phyloP scores from a whole-genome alignment of 108 stramenopile species.

The Fistulifera pelliculosa region DNA sequence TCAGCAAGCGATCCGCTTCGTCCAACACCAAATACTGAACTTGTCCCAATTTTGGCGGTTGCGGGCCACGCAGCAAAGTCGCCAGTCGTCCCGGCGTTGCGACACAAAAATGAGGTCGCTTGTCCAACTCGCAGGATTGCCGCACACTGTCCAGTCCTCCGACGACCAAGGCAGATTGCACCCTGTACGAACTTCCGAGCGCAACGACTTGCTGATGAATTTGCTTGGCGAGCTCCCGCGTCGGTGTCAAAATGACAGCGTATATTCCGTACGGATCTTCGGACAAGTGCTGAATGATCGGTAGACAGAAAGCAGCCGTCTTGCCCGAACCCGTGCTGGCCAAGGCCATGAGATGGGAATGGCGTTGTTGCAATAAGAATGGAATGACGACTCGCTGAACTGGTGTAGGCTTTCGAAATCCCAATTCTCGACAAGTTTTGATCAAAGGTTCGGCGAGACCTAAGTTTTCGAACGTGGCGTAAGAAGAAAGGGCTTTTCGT shows the following conservation, averaged over 20 bases:
- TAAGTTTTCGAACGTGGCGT: conserved; percentile 56
- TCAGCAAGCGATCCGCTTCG: conserved; percentile 94
- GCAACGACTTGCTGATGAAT: conserved; percentile 91
- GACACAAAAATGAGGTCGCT: conserved; percentile 89
- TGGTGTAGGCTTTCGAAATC: conserved; percentile 58
- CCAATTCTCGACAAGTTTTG: conserved; percentile 50
- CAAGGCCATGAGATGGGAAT: conserved; percentile 58
- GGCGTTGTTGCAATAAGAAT: conserved; percentile 35
- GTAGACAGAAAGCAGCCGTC: conserved; percentile 88
- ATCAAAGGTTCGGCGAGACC: conserved; percentile 57
- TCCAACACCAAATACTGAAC: conserved; percentile 88
- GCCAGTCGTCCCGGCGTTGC: conserved; percentile 94
- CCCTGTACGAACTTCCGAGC: conserved; percentile 72
- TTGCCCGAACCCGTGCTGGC: conserved; percentile 83
- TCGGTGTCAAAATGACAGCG: conserved; percentile 87
- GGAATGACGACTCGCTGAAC: conserved; percentile 68
- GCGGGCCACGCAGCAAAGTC: conserved; percentile 73
- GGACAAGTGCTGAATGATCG: conserved; percentile 80
- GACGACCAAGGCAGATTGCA: conserved; percentile 71
- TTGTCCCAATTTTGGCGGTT: conserved; percentile 52
- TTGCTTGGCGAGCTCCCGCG: conserved; percentile 95
- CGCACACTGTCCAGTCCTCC: conserved; percentile 84
- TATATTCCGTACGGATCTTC: conserved; percentile 88
- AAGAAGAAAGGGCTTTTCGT: conserved; percentile 17
- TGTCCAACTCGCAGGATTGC: conserved; percentile 60